phyloP scores from a whole-genome alignment of 495 filamentous ascomycete genomes.

The Lepidopterella palustris region DNA sequence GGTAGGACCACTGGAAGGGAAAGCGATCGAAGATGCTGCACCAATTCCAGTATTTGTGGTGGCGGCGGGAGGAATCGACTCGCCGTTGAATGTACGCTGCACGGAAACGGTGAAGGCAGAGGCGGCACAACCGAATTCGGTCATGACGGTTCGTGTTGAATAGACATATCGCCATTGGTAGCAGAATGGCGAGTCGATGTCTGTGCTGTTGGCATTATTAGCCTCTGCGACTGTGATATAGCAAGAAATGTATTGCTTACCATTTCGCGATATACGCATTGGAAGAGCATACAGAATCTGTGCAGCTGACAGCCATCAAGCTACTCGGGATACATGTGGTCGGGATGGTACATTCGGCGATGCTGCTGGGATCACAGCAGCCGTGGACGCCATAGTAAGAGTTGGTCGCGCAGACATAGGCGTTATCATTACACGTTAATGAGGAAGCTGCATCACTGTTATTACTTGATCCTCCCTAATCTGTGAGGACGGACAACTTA shows the following conservation, averaged over 20 bases:
- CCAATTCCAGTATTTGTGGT: background rate
- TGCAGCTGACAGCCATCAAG: slow-evolving; percentile 18
- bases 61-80: background rate
- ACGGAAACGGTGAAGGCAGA: slow-evolving; percentile 14
- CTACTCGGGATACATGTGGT: slow-evolving; percentile 24
- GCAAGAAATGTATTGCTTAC: background rate
- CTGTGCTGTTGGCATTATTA: slow-evolving; percentile 10
- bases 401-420: slow-evolving; percentile 24
- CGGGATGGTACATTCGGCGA: slow-evolving; percentile 14
- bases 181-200: slow-evolving; percentile 10
- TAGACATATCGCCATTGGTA: slow-evolving; percentile 27
- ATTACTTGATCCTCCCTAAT: background rate
- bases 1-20: background rate
- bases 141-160: slow-evolving; percentile 9
- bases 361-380: slow-evolving; percentile 18
- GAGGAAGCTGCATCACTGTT: slow-evolving; percentile 9
- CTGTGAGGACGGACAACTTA: background rate
- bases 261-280: slow-evolving; percentile 24
- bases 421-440: slow-evolving; percentile 21
- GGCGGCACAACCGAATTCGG: slow-evolving; percentile 22
- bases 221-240: background rate
- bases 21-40: background rate
- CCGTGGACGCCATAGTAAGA: slow-evolving; percentile 22
- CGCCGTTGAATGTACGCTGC: slow-evolving; percentile 10
- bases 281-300: slow-evolving; percentile 14